Evolutionary conservation across 2,329 filamentous ascomycete species (phyloP), one percentile per base, ranked within the genome.

Genomic region (Aureobasidium musti): DNA sequence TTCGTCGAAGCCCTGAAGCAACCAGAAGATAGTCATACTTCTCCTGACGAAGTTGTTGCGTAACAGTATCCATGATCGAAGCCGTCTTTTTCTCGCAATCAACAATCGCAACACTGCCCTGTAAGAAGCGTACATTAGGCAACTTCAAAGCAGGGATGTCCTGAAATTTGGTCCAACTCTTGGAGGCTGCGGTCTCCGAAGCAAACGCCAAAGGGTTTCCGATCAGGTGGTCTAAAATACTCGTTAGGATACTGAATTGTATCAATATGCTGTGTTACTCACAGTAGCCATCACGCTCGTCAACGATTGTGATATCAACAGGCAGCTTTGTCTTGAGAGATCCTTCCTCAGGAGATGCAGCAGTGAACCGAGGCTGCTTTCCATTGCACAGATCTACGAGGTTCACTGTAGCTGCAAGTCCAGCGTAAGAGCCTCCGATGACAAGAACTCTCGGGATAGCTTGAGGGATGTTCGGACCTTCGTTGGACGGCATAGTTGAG

Each of bases 221-320:
- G 72, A 94, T 92, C 30, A 91, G 77, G 76, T 94, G 91, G 76
- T 63, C 43, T 87, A 90, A 92, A 1, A 13, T 6, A 56, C 64
- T 68, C 4, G 67, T 37, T 65, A 66, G 45, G 57, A 59, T 63
- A 10, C 8, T 23, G 47, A 30, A 11, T 19, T 10, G 4, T 11
- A 19, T 54, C 30, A 3, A 43, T 63, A 66, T 63, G 64, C 33
- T 30, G 47, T 68, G 4, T 13, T 10, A 59, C 88, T 72, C 80
- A 92, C 90, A 92, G 75, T 87, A 92, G n/a, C 91, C 91, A 80
- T 93, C 90, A n/a, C 89, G 82, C 76, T 92, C 89, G 72, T 93
- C 90, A 28, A 91, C 86, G 26, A 93, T 83, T 26, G 89, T 92
- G 60, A 93, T 87, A 43, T 91, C 84, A 17, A 91, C 77, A 59